Base-by-base conservation (phyloP, 2,329 filamentous ascomycete species). In the Phyllosticta citrichinensis region DNA sequence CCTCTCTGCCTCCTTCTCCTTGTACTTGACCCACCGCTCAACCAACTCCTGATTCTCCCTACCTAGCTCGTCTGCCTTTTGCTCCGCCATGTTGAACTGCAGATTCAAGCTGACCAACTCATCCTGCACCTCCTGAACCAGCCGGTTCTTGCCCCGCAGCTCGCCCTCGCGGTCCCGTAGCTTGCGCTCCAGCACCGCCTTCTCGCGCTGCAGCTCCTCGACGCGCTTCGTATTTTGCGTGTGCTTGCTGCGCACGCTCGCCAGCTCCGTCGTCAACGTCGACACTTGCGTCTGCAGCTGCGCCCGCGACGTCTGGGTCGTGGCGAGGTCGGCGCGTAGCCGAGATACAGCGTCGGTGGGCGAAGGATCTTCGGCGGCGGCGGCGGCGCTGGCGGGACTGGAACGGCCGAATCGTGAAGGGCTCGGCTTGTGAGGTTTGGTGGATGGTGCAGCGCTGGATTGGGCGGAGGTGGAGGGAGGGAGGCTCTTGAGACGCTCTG, bases 21-120 rank as follows among this genome's bases (percentile, higher is more conserved):
- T 94, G 65, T 87, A 81, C 70, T 84, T 85, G 88, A 97, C 92
- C 91, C 92, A 97, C 60, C 94, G 82, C 71, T 91, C 87, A 58
- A 97, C 86, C 60, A 99, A 80, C 66, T 96, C 89, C 70, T 89
- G 86, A 70, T 97, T 97, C 72, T 97, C 94, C 62, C 80, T 81
- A 70, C 86, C 83, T 64, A 96, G 77, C 73, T 85, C 86, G 70
- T 87, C 85, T 27, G 83, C 80, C 69, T 85, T 84, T 71, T 92
- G 83, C 72, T 95, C 91, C 2, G 87, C 86, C 79, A 97, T 84
- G 66, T 94, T 91, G 52, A 97, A 80, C 74, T 97, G 89, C 65
- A 97, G 79, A 66, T 92, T 92, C 55, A 97, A 76, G 0, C 90
- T 87, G 57, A 96, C 86, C 74, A 96, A 87, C 74, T 99, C 94